Conservation (phyloP, 1,139 yeast genomes). For the Candida glucosophila region DNA sequence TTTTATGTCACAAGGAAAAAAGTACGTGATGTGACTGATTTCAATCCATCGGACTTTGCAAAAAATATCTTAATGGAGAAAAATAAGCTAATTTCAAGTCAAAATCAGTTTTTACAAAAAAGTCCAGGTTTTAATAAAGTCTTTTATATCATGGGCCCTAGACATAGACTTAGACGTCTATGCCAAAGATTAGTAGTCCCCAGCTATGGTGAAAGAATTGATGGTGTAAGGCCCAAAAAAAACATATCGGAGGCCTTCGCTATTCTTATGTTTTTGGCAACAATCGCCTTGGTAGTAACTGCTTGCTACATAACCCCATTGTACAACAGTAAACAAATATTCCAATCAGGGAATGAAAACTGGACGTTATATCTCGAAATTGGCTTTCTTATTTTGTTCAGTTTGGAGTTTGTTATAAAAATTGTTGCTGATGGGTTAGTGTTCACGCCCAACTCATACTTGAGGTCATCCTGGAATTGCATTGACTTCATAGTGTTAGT, state of each 20-base stretch:
- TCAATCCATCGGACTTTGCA: constrained; percentile 38
- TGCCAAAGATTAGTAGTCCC: constrained; percentile 75
- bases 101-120: constrained; percentile 42
- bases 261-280: constrained; percentile 50
- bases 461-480: constrained; percentile 77
- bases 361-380: constrained; percentile 63
- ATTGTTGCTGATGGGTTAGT: constrained; percentile 79
- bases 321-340: constrained; percentile 31
- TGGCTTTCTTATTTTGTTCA: constrained; percentile 54
- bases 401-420: constrained; percentile 64
- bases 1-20: constrained; percentile 15
- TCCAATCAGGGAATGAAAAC: constrained; percentile 28
- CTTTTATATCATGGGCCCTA: constrained; percentile 59
- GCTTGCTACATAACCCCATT: constrained; percentile 83
- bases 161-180: constrained; percentile 52
- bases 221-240: constrained; percentile 60
- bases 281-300: constrained; percentile 59
- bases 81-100: constrained; percentile 35
- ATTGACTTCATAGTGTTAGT: constrained; percentile 69
- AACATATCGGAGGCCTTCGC: constrained; percentile 44
- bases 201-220: constrained; percentile 66
- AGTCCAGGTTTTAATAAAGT: constrained; percentile 67
- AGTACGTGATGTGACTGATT: constrained; percentile 17
- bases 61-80: constrained; percentile 29
- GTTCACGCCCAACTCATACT: constrained; percentile 78